Conservation (phyloP, 2,329 filamentous ascomycete species). For the Cladosporium cucumerinum region DNA sequence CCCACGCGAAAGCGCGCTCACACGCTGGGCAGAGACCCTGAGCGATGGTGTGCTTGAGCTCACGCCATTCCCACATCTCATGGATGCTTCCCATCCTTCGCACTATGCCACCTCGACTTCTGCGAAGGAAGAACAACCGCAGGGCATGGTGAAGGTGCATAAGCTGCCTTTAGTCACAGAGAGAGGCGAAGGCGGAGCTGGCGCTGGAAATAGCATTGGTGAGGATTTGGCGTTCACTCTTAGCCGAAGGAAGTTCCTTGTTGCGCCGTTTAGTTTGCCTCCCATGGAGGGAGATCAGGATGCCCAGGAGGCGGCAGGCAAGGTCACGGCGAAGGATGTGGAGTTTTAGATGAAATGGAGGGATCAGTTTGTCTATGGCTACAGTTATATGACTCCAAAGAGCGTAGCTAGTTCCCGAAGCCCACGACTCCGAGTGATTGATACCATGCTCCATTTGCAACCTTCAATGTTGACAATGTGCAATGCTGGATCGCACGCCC, state of each 20-base stretch:
- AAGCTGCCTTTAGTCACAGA: constrained; percentile 82
- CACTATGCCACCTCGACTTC: constrained; percentile 23
- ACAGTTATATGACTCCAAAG: background rate
- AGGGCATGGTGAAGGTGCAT: constrained; percentile 82
- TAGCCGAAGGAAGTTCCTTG: constrained; percentile 76
- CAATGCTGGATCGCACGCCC: background rate
- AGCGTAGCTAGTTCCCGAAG: background rate
- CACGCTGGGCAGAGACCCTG: constrained; percentile 81
- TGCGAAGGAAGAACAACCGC: constrained; percentile 67
- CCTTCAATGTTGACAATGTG: background rate
- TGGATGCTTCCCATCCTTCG: constrained; percentile 46
- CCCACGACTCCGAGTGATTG: background rate
- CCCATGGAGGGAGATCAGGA: constrained; percentile 74
- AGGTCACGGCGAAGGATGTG: constrained; percentile 63
- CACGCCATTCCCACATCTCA: constrained; percentile 65
- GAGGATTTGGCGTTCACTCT: constrained; percentile 90
- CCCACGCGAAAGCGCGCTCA: constrained; percentile 69
- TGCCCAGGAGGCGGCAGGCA: constrained; percentile 51
- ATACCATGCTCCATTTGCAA: background rate
- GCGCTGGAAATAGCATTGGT: constrained; percentile 59
- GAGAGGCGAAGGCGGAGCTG: constrained; percentile 74
- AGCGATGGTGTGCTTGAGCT: constrained; percentile 85
- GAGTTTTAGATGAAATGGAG: constrained; percentile 57
- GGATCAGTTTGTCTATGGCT: background rate
- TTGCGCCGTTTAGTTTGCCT: constrained; percentile 85